Evolutionary conservation across 768 basidiomycete genomes (phyloP), one percentile per base, ranked within the genome.

Genomic region (Aureoboletus auriporus): DNA sequence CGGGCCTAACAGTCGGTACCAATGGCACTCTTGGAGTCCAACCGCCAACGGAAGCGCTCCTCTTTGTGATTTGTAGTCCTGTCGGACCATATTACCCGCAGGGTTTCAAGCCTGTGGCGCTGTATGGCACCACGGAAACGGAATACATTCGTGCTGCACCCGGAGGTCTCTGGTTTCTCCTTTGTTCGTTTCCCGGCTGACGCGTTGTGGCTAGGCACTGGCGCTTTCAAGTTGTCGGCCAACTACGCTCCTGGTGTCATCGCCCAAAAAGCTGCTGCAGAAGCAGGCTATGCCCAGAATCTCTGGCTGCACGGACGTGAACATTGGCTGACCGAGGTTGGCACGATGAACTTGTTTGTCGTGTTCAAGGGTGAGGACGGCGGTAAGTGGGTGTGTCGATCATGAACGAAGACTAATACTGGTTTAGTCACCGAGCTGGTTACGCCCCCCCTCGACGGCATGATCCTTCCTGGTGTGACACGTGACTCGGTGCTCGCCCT

Each of bases 261-360:
- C 28, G 89, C 93, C 4, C 93, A 96, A 62, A 84, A 83, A 58
- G 70, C 77, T 49, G 93, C 90, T 20, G 83, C 83, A 2, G 68
- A 76, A 29, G 71, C 78, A 48, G 93, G 93, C 13, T 94, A 96
- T 63, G 77, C 77, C 13, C 93, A 95, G 61, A 94, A 92, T 64
- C 75, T 95, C 9, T 95, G 93, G 93, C 72, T 95, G 30, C 80
- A 89, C 51, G 93, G 92, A 0, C 72, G 72, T 2, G 73, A 77
- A 43, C 72, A 77, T 53, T 62, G 72, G 52, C 58, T 78, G 42
- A 80, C 77, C 4, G 79, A 78, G 63, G 91, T 92, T 36, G 93
- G 93, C 36, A 92, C 91, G 1, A 94, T 94, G 93, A 95, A 95
- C 68, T 69, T 93, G 64, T 94, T 94, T 52, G 81, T 86, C 38